Conservation (phyloP, 2,329 filamentous ascomycete species). For the Botrytis fabae region DNA sequence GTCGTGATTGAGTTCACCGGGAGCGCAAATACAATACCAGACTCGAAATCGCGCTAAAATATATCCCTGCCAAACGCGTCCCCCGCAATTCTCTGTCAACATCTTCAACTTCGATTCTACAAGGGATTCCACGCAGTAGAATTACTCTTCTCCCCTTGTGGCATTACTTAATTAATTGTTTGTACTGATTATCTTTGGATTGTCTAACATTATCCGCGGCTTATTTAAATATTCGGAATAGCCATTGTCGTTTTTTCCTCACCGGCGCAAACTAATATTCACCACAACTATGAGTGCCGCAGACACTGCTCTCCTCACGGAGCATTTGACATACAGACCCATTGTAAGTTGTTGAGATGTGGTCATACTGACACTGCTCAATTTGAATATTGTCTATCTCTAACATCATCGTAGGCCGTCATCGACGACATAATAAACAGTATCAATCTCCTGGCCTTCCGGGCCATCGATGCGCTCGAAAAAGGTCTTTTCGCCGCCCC, state of each 20-base stretch:
- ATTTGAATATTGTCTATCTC: conserved; percentile 24
- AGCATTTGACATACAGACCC: conserved; percentile 94
- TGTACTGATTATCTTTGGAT: neutral
- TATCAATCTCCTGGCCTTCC: conserved; percentile 89
- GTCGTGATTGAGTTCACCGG: neutral
- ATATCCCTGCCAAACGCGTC: conserved; percentile 13
- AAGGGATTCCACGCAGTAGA: neutral
- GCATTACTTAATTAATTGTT: neutral
- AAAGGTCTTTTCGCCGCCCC: conserved; percentile 73
- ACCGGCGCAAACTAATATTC: neutral
- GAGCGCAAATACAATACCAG: neutral
- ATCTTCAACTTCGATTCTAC: neutral
- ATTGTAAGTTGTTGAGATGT: conserved; percentile 60
- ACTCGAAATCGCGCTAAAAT: conserved; percentile 9
- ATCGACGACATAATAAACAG: conserved; percentile 98
- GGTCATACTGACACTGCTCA: neutral
- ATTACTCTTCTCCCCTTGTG: neutral
- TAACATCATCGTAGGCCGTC: conserved; percentile 61
- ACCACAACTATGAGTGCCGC: conserved; percentile 34
- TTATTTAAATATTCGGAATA: neutral
- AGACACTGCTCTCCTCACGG: conserved; percentile 72
- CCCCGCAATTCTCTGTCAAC: conserved; percentile 18
- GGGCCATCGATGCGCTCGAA: conserved; percentile 85
- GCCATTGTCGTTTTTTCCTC: neutral
- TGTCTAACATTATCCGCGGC: too few species aligned